phyloP scores from a whole-genome alignment of 495 filamentous ascomycete species.

The Pyrenula massariospora region DNA sequence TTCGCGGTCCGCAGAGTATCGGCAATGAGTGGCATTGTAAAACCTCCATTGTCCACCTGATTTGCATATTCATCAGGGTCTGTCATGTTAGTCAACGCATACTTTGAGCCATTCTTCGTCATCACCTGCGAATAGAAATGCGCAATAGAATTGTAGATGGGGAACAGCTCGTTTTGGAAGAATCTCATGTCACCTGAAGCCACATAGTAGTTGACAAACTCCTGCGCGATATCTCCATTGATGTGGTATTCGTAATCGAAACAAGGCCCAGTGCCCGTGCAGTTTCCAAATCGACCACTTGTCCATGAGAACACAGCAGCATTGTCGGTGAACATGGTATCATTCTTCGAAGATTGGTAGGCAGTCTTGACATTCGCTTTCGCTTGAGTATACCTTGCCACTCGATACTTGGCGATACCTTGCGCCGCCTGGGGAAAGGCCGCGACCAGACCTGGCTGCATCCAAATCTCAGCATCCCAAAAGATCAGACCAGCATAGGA shows the following conservation, averaged over 20 bases:
- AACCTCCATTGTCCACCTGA: slow-evolving; percentile 57
- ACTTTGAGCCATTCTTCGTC: slow-evolving; percentile 38
- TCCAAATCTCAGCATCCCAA: slow-evolving; percentile 59
- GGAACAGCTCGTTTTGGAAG: slow-evolving; percentile 41
- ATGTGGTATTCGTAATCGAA: slow-evolving; percentile 49
- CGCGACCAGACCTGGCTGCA: slow-evolving; percentile 51
- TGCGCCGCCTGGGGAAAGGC: slow-evolving; percentile 45
- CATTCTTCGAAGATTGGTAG: slow-evolving; percentile 36
- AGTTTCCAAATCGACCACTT: slow-evolving; percentile 52
- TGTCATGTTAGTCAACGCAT: slow-evolving; percentile 57
- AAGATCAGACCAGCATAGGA: slow-evolving; percentile 52
- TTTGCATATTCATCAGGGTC: slow-evolving; percentile 75
- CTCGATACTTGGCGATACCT: slow-evolving; percentile 47
- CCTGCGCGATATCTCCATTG: slow-evolving; percentile 63
- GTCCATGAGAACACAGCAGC: slow-evolving; percentile 55
- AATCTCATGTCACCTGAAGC: slow-evolving; percentile 43
- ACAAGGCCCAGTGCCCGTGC: slow-evolving; percentile 54
- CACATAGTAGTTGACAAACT: slow-evolving; percentile 49
- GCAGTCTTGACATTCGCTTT: slow-evolving; percentile 34
- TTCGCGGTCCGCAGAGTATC: slow-evolving; percentile 45
- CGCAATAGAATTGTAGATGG: slow-evolving; percentile 47
- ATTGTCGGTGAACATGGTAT: slow-evolving; percentile 33
- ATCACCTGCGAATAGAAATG: slow-evolving; percentile 44
- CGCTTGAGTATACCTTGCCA: slow-evolving; percentile 39
- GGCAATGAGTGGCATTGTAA: slow-evolving; percentile 57